These are phyloP conservation scores for Colletotrichum lini DNA, from an alignment of 2,329 filamentous ascomycete genomes.

Conservation along the genomic window DNA sequence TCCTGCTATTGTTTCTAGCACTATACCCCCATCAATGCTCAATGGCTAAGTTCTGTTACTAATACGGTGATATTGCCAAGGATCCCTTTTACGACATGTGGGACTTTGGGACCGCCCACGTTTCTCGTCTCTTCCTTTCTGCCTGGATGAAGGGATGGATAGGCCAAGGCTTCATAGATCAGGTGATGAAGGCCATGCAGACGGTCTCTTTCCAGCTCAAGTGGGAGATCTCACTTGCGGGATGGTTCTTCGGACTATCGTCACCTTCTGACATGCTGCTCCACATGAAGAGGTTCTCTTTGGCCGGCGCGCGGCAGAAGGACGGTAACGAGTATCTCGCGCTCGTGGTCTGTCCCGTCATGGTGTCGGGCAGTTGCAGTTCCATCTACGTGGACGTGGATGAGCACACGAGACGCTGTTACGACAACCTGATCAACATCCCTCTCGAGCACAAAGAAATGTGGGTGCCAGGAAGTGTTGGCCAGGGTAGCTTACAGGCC, in stretches of 20 bases:
- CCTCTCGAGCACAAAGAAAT: slow-evolving; percentile 42
- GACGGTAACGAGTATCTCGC: slow-evolving; percentile 43
- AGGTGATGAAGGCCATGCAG: slow-evolving; percentile 42
- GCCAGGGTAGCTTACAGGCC: slow-evolving; percentile 45
- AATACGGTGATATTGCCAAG: neutral
- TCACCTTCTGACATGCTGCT: slow-evolving; percentile 46
- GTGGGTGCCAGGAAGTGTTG: slow-evolving; percentile 43
- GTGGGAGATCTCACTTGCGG: slow-evolving; percentile 49
- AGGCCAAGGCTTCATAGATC: slow-evolving; percentile 46
- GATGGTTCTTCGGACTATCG: slow-evolving; percentile 45
- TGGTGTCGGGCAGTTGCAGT: slow-evolving; percentile 47
- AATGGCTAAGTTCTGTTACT: neutral
- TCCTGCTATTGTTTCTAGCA: neutral
- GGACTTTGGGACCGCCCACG: slow-evolving; percentile 47
- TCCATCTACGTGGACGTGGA: slow-evolving; percentile 44
- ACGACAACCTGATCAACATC: slow-evolving; percentile 37
- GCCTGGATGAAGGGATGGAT: slow-evolving; percentile 47
- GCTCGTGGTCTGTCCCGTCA: slow-evolving; percentile 47
- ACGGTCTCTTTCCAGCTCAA: slow-evolving; percentile 48
- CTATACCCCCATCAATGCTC: neutral
- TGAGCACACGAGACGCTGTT: slow-evolving; percentile 34
- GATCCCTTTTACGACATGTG: slow-evolving; percentile 54
- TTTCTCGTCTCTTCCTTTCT: slow-evolving; percentile 46
- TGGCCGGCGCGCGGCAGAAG: slow-evolving; percentile 14
- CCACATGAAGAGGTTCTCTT: slow-evolving; percentile 42